Base-by-base conservation (phyloP, 345 rosid species). In the Citrus mangshanensis region DNA sequence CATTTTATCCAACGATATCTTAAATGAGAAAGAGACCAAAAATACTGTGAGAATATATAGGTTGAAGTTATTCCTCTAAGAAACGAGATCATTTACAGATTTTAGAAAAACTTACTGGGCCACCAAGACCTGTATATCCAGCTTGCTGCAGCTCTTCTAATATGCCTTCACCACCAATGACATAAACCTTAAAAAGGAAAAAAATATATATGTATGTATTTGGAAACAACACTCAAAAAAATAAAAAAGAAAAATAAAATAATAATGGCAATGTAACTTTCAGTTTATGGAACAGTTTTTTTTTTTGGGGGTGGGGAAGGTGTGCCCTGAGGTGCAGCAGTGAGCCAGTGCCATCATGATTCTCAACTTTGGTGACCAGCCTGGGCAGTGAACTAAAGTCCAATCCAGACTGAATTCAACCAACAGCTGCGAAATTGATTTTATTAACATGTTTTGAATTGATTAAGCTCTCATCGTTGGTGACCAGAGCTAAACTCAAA, bases 91-190 rank as follows among this genome's bases (percentile, higher is more conserved):
- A 46, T 16, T 27, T 40, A 77, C 35, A 42, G 12, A 73, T 58
- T 46, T 65, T 30, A 19, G 27, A 22, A 30, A 58, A 73, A 75
- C 92, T 87, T 85, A 95, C 98, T 1, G 97, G 97, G 68, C 99
- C 99, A 78, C 99, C 98, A 79, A 93, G 89, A 79, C 83, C 96
- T 32, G 88, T 84, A 81, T 78, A 91, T 84, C 98, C 95, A 64
- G 95, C 92, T 78, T 88, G 85, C 73, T 81, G 85, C 61, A 93
- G 87, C 88, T 93, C 98, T 80, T 93, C 92, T 77, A 86, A 32
- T 79, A 93, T 82, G 70, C 98, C 99, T 72, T 93, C 97, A 18
- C 93, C 91, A 25, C 96, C 98, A 49, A 95, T 87, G 60, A 92
- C 98, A 82, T 93, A 95, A 74, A 92, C 95, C 97, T 93, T 82